Evolutionary conservation across 768 basidiomycete genomes (phyloP).

Genomic region (Glaciozyma martinii): DNA sequence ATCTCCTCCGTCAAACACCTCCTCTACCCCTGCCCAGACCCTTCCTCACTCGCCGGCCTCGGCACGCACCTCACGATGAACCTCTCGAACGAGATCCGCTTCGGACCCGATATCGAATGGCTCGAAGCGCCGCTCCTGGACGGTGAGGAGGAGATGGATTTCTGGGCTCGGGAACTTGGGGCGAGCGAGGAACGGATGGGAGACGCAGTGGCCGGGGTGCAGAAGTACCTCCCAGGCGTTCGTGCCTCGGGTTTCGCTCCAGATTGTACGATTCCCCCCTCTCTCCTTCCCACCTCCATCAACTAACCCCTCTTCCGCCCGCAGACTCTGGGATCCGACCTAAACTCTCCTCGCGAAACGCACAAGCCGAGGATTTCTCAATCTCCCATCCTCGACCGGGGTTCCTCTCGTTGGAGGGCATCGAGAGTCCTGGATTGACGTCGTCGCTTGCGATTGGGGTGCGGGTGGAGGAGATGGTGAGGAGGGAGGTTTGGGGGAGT

Average conservation of each 20-base stretch:
- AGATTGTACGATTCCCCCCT: slow-evolving; percentile 52
- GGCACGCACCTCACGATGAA: slow-evolving; percentile 81
- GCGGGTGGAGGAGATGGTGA: slow-evolving; percentile 47
- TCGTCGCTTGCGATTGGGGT: slow-evolving; percentile 74
- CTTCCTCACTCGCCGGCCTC: slow-evolving; percentile 58
- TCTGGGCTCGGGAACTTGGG: slow-evolving; percentile 61
- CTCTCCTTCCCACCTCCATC: too few relatives aligned
- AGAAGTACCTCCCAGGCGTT: slow-evolving; percentile 61
- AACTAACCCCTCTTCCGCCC: too few relatives aligned
- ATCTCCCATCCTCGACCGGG: slow-evolving; percentile 35
- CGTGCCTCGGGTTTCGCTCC: slow-evolving; percentile 55
- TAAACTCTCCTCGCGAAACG: slow-evolving; percentile 64
- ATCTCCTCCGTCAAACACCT: slow-evolving; percentile 58
- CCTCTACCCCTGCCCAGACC: slow-evolving; percentile 78
- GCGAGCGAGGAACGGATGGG: slow-evolving; percentile 53
- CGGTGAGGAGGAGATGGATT: slow-evolving; percentile 51
- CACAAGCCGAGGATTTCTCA: slow-evolving; percentile 60
- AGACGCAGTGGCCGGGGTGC: slow-evolving; percentile 65
- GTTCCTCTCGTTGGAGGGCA: slow-evolving; percentile 75
- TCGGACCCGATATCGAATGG: slow-evolving; percentile 91
- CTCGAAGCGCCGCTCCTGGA: slow-evolving; percentile 46
- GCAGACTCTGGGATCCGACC: slow-evolving; percentile 50
- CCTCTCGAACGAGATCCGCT: slow-evolving; percentile 70
- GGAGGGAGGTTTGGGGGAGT: slow-evolving; percentile 17
- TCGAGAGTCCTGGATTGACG: slow-evolving; percentile 89